Base-by-base conservation (phyloP, 78 protist genomes). In the Cyanophora paradoxa region DNA sequence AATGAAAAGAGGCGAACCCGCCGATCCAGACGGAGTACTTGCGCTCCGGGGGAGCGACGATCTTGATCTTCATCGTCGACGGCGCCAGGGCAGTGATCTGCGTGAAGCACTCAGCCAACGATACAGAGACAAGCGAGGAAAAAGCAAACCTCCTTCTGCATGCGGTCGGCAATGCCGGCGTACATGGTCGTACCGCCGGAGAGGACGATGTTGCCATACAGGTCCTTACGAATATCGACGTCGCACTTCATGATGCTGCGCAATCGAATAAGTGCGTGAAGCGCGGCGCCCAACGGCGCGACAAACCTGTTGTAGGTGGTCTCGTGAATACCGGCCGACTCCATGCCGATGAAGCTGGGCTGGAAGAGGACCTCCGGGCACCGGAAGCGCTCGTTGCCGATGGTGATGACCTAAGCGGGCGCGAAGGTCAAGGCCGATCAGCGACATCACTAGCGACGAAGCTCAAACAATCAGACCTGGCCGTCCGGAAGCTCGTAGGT, bases 101-200 rank as follows among this genome's bases (percentile, higher is more conserved):
- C n/a, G n/a, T n/a, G n/a, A n/a, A n/a, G n/a, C n/a, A n/a, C n/a
- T n/a, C n/a, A n/a, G n/a, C n/a, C n/a, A n/a, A n/a, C n/a, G n/a
- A n/a, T n/a, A n/a, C n/a, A n/a, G n/a, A n/a, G n/a, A n/a, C n/a
- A n/a, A n/a, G n/a, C n/a, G n/a, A n/a, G n/a, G n/a, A n/a, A n/a
- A n/a, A n/a, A n/a, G n/a, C n/a, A n/a, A n/a, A n/a, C n/a, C n/a
- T 80, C 85, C 59, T 66, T 80, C 72, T 78, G 79, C 61, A 82
- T 36, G 58, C 80, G 84, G 70, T 82, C 91, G n/a, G 86, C 94
- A 33, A 92, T 69, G 42, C 95, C 94, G 28, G 84, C 57, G 83
- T 76, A 91, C 93, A 93, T 86, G 74, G 98, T 88, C 57, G 91
- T 87, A 54, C 96, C 97, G 28, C 97, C 98, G 1, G 95, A 85